Conservation (phyloP, 1,139 yeast species). For the Diutina siamensis region DNA sequence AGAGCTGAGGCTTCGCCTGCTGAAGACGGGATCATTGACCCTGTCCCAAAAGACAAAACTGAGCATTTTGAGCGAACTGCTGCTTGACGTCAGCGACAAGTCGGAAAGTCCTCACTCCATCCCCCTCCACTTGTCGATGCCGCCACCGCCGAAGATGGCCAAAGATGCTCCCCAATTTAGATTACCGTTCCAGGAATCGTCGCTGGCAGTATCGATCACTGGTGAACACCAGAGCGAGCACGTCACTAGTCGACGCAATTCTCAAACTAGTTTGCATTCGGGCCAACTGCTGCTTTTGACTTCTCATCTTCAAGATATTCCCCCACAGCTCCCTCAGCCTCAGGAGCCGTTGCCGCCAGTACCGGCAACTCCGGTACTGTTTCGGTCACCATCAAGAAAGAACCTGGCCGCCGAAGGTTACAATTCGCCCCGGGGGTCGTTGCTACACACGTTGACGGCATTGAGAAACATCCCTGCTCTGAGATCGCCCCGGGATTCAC, state of each 20-base stretch:
- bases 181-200: slow-evolving; percentile 49
- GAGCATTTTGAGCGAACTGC: background rate
- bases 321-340: slow-evolving; percentile 46
- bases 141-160: slow-evolving; percentile 10
- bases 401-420: slow-evolving; percentile 19
- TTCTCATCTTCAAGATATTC: slow-evolving; percentile 32
- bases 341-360: slow-evolving; percentile 37
- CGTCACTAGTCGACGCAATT: background rate
- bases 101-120: background rate
- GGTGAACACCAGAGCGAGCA: background rate
- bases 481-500: slow-evolving; percentile 30
- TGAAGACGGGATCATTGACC: background rate
- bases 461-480: slow-evolving; percentile 28
- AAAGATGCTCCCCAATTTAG: slow-evolving; percentile 39
- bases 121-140: slow-evolving; percentile 15
- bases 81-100: background rate
- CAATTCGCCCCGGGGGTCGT: slow-evolving; percentile 32
- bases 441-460: slow-evolving; percentile 31
- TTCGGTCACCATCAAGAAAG: slow-evolving; percentile 24
- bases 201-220: slow-evolving; percentile 7
- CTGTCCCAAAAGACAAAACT: slow-evolving; percentile 4
- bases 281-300: slow-evolving; percentile 12
- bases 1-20: background rate
- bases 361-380: slow-evolving; percentile 26
- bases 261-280: background rate